Evolutionary conservation across 2,329 filamentous ascomycete genomes (phyloP), one percentile per base, ranked within the genome.

Genomic region (Septoria linicola): DNA sequence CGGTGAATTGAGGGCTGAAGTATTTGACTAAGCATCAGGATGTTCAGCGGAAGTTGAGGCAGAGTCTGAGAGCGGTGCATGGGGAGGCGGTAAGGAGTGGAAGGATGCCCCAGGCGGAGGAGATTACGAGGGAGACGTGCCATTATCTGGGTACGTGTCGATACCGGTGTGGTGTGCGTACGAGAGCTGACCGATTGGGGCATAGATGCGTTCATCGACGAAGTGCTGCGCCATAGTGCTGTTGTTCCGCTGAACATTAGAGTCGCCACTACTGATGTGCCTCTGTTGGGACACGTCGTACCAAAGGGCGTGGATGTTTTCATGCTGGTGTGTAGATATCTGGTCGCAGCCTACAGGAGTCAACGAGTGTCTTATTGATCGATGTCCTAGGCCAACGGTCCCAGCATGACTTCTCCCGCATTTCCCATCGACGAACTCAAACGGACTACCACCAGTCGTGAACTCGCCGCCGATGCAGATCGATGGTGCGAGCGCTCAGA

Each of bases 1-100:
- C 71, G 0, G 52, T 75, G 0, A 51, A 54, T 25, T 74, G 72
- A 72, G 66, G 59, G 2, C 27, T 74, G 6, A 74, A 74, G 41
- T 61, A 62, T 45, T 63, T 74, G 8, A 58, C 67, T n/a, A 60
- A 58, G 25, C 55, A 70, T 43, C 67, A 59, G 5, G 47, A 55
- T 16, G 60, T 62, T 2, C 72, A 75, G 75, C 71, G 96, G 3
- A 45, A 41, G 19, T 13, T 54, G 7, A 13, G 46, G 13, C 3
- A 46, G 13, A 36, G 21, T 11, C n/a, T 53, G 17, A 13, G 16
- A 16, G 2, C 8, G 8, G 16, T 39, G 4, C 39, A 36, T 25
- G 6, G 19, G n/a, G 14, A 32, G 6, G 50, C 50, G 3, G 13
- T 4, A 4, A 11, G 21, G 4, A 30, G n/a, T 2, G 23, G 17